Evolutionary conservation across 2,329 filamentous ascomycete species (phyloP).

Genomic region (Cladosporium phlei): DNA sequence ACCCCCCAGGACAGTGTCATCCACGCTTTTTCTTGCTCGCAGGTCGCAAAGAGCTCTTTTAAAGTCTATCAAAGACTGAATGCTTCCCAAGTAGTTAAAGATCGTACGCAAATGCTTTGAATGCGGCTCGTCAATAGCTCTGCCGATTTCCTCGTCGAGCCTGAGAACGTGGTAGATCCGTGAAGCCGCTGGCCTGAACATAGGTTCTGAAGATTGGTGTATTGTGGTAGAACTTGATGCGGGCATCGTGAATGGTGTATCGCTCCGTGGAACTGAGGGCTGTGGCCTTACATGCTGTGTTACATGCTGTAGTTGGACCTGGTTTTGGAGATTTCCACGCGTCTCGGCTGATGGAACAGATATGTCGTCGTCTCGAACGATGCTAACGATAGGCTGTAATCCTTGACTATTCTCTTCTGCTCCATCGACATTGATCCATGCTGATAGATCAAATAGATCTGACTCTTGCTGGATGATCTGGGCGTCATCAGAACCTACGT

Average conservation of each 20-base stretch:
- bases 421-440: not conserved
- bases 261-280: not conserved
- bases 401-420: not conserved
- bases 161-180: not conserved
- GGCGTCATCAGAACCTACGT: not conserved
- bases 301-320: not conserved
- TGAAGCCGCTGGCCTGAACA: not conserved
- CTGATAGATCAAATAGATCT: not conserved
- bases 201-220: not conserved
- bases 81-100: not conserved
- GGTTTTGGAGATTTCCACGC: not conserved
- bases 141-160: not conserved
- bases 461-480: not conserved
- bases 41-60: constrained; percentile 1
- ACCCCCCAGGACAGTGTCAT: not conserved
- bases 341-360: not conserved
- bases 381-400: not conserved
- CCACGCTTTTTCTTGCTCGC: not conserved
- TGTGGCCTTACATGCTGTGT: not conserved
- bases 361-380: not conserved
- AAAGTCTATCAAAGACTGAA: not conserved
- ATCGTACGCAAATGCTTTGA: not conserved
- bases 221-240: not conserved
- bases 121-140: not conserved
- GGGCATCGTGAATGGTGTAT: not conserved